These are phyloP conservation scores for Colletotrichum euphorbiae DNA, from an alignment of 2,329 filamentous ascomycete species.

Conservation along the genomic window DNA sequence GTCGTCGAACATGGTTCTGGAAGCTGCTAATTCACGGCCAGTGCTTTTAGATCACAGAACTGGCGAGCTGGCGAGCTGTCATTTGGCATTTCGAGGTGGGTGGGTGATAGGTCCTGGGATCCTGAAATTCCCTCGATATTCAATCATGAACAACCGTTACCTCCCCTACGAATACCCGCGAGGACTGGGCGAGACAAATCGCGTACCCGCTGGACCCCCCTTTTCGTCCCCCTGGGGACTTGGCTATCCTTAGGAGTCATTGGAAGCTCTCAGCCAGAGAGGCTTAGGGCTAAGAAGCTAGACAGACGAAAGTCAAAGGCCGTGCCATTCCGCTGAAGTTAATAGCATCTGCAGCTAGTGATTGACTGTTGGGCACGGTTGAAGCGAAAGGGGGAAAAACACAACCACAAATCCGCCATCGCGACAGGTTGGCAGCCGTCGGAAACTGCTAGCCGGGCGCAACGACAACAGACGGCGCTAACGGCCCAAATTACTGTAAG, in stretches of 20 bases:
- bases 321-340: constrained; percentile 5
- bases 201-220: not conserved
- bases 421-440: constrained; percentile 9
- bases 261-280: not conserved
- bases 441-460: constrained; percentile 1
- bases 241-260: not conserved
- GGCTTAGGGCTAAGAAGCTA: not conserved
- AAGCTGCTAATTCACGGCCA: constrained; percentile 31
- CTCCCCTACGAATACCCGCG: not conserved
- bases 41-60: constrained; percentile 9
- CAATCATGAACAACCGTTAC: not conserved
- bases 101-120: constrained; percentile 23
- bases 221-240: not conserved
- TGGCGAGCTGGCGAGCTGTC: constrained; percentile 1
- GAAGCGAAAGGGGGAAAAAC: not conserved
- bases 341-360: constrained; percentile 4
- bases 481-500: not conserved
- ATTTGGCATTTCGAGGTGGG: constrained; percentile 12
- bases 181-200: constrained; percentile 5
- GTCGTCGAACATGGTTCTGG: constrained; percentile 26
- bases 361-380: constrained; percentile 6
- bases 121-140: not conserved
- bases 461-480: constrained; percentile 6
- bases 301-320: not conserved
- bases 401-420: not conserved